Percentiles rank a stretch among this genome's conserved stretches.
Conservation (phyloP, 371 early-diverging fungal genomes). For the Batrachochytrium dendrobatidis region DNA sequence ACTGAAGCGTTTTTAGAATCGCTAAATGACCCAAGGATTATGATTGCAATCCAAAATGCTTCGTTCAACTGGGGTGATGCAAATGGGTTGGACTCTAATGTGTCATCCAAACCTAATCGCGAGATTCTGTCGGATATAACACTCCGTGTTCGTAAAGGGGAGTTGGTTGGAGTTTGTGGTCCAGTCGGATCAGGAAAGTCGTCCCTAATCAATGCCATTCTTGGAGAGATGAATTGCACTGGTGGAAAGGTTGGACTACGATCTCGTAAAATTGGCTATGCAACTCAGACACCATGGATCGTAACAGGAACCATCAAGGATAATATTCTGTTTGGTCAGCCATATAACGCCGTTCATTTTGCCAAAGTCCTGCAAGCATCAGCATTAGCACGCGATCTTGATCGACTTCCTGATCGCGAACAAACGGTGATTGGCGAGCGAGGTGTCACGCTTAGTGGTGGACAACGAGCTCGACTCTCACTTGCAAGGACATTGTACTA, state of each 20-base stretch:
- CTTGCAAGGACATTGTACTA: conserved; percentile 39
- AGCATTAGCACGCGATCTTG: conserved; percentile 31
- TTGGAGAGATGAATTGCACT: conserved; percentile 28
- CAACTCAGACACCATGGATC: conserved; percentile 41
- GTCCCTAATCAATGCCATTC: conserved; percentile 22
- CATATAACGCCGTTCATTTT: conserved; percentile 20
- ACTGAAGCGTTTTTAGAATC: conserved; percentile 7
- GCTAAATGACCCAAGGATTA: conserved; percentile 6
- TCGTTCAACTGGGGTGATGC: conserved; percentile 16
- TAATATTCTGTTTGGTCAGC: conserved; percentile 26
- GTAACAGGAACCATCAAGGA: conserved; percentile 37
- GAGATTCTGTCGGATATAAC: conserved; percentile 11
- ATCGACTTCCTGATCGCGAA: background rate
- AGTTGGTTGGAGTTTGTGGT: conserved; percentile 33
- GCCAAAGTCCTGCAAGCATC: conserved; percentile 18
- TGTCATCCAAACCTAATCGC: background rate
- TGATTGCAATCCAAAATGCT: conserved; percentile 17
- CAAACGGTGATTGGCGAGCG: conserved; percentile 10
- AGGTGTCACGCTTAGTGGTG: conserved; percentile 42
- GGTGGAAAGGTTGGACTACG: conserved; percentile 8
- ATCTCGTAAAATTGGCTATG: conserved; percentile 23
- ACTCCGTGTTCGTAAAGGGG: conserved; percentile 11
- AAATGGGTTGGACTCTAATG: background rate
- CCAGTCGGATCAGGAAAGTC: conserved; percentile 48
- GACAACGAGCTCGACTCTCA: conserved; percentile 37